Base-by-base conservation (phyloP, 805 yeast genomes). In the Clavispora carvajalis region DNA sequence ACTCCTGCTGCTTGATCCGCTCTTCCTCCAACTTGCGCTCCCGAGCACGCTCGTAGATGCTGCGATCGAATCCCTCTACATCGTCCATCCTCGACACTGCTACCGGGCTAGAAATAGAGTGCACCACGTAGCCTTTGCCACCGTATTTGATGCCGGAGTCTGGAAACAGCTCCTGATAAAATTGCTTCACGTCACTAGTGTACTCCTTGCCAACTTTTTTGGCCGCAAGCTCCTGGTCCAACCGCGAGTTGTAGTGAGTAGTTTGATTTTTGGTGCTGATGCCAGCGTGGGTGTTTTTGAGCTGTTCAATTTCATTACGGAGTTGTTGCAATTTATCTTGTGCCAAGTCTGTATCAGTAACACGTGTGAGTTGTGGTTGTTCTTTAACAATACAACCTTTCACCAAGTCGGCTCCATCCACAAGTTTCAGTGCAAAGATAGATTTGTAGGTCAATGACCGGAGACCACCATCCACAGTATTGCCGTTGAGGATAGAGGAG, bases 391-490 rank as follows among this genome's bases (percentile, higher is more conserved):
- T 41, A 1, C 57, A 52, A 19, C 54, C 48, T 21, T 63, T 54
- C 47, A 66, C 58, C 50, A 59, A 51, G 39, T 65, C 68, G 33
- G 56, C 46, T 37, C 59, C 62, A 36, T 68, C 73, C 17, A 64
- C 64, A 29, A 59, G 59, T 37, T 57, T 54, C 30, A 62, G 62
- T 37, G 66, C 65, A 21, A 55, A 61, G 15, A 67, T 58, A 4
- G 73, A 60, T 45, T 69, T 69, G 52, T 64, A 68, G 3, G 73
- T 67, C 40, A 69, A 54, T 3, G 71, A 63, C 22, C 57, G 57
- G 23, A 69, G 55, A 10, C 74, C 74, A 4, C 71, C 71, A 44
- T 67, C 71, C 15, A 53, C 55, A 0, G 73, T 68, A 16, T 62
- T 53, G 5, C 73, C 74, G 39, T 63, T 63, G 33, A 65, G 51